Base-by-base conservation (phyloP, 23 red algal species). In the Gracilaria caudata region DNA sequence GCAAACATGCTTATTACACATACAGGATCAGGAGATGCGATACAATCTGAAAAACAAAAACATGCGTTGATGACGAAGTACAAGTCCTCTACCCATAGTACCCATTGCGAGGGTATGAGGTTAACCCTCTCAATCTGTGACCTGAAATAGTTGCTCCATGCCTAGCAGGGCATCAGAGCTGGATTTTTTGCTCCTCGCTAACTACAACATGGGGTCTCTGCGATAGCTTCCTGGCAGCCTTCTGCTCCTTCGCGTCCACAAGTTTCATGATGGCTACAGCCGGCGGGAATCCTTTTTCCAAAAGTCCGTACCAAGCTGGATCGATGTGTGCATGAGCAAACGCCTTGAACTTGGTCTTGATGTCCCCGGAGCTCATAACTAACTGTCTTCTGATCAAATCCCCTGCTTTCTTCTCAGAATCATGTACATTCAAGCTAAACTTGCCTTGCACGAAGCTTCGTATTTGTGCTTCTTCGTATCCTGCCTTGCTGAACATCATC, bases 281-380 rank as follows among this genome's bases (percentile, higher is more conserved):
- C 7, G 92, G 92, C 23, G 92, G 92, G 70, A 94, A 94, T 44
- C 84, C 73, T 36, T 80, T 83, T 65, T 94, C 82, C 39, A 94
- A 77, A 28, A 94, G 73, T 28, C 78, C 78, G 61, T 94, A 94
- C 77, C 76, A 94, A 20, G 84, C 92, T 20, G 92, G 92, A 59
- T 94, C 92, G 30, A 94, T 87, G 61, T 88, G 78, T 34, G 86
- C 84, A 66, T 94, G 92, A 7, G 92, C 73, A 74, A 82, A 94
- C 21, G 61, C 68, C 70, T 89, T 88, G 33, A 94, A 82, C 77
- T 66, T 82, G 41, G 82, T 94, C 64, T 88, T 89, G 74, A 86
- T 88, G 82, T 94, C 77, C 35, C 53, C 56, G 24, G 83, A 82
- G 43, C 73, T 76, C 33, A 74, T 47, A 64, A 89, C 65, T 20